Conservation (phyloP, 2,329 filamentous ascomycete genomes). For the Orbilia quercus region DNA sequence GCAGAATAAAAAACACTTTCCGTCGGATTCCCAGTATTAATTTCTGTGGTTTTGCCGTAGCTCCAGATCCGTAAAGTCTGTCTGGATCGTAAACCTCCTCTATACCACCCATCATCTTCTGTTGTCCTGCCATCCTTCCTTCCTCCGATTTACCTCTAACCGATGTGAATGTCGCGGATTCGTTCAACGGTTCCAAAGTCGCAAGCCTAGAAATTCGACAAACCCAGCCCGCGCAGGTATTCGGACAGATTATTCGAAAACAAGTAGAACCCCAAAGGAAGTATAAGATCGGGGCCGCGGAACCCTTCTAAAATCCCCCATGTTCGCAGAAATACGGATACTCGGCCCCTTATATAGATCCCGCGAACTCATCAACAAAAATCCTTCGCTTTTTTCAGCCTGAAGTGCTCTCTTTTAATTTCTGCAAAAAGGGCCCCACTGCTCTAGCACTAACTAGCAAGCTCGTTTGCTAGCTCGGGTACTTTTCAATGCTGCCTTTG, state of each 20-base stretch:
- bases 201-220: not conserved
- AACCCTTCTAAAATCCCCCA: not conserved
- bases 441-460: too few species aligned
- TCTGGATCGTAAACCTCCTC: not conserved
- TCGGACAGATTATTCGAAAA: not conserved
- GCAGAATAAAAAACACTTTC: conserved; percentile 37
- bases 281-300: not conserved
- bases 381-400: not conserved
- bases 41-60: conserved; percentile 3
- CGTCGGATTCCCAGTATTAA: conserved; percentile 35
- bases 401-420: too few species aligned
- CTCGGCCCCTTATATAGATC: not conserved
- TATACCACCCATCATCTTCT: not conserved
- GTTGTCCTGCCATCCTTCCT: not conserved
- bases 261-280: not conserved
- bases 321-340: not conserved
- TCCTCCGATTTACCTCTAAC: not conserved
- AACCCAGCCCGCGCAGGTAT: not conserved
- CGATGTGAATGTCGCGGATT: not conserved
- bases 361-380: not conserved
- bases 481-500: not conserved
- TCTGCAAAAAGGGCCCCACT: too few species aligned
- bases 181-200: not conserved
- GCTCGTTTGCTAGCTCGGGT: not conserved
- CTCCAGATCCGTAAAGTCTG: not conserved